Percentiles rank a stretch among this genome's conserved stretches.
Conservation (phyloP, 2,329 filamentous ascomycete genomes). For the Aspergillus awamori region DNA sequence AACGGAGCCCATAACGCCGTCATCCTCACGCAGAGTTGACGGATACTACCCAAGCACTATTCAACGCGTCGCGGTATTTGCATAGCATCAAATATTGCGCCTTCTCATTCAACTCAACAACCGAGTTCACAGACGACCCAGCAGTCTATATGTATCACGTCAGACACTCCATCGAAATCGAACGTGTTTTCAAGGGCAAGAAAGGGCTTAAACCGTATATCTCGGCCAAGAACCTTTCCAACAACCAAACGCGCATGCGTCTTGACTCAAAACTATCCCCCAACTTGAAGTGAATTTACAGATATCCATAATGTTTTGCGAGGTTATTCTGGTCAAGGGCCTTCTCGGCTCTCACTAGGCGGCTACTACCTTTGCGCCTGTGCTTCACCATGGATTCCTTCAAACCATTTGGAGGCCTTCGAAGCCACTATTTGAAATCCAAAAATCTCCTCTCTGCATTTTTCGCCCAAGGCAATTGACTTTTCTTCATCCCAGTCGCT, state of each 20-base stretch:
- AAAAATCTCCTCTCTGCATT: slow-evolving; percentile 13
- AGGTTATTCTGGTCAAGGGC: slow-evolving; percentile 27
- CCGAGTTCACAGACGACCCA: background rate
- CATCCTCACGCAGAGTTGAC: background rate
- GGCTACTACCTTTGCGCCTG: slow-evolving; percentile 26
- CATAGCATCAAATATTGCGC: slow-evolving; percentile 4
- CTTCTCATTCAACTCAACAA: background rate
- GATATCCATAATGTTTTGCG: slow-evolving; percentile 29
- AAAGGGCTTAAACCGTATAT: slow-evolving; percentile 6
- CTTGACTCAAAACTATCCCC: slow-evolving; percentile 9
- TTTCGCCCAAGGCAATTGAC: slow-evolving; percentile 9
- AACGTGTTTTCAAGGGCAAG: slow-evolving; percentile 12
- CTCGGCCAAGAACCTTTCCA: background rate
- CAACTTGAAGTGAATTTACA: slow-evolving; percentile 18
- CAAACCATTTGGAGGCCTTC: slow-evolving; percentile 34
- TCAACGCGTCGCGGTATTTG: slow-evolving; percentile 18
- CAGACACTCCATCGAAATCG: slow-evolving; percentile 15
- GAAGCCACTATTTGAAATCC: slow-evolving; percentile 29
- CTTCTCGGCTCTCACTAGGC: slow-evolving; percentile 33
- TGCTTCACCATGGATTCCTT: slow-evolving; percentile 36
- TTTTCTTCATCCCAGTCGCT: slow-evolving; percentile 3
- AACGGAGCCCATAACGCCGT: background rate
- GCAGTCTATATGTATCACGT: slow-evolving; percentile 29
- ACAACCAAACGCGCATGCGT: slow-evolving; percentile 14
- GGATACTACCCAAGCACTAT: slow-evolving; percentile 1